These are phyloP conservation scores for Climacium dendroides DNA, from an alignment of 225 moss, liverwort and hornwort species.

Conservation along the genomic window DNA sequence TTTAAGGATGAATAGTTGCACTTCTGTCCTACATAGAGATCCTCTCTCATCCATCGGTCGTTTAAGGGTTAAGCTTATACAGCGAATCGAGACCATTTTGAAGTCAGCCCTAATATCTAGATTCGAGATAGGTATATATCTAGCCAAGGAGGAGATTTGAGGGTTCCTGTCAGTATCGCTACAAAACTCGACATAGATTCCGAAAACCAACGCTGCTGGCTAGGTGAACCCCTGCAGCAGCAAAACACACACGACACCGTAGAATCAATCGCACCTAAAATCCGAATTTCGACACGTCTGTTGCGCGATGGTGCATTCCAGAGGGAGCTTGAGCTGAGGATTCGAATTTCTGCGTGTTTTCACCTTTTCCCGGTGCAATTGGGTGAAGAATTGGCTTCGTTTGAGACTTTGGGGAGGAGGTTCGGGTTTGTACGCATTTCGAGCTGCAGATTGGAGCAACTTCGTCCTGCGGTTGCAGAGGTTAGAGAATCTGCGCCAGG, in stretches of 20 bases:
- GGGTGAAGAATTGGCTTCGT: background rate
- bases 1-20: no score
- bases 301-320: background rate
- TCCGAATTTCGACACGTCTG: background rate
- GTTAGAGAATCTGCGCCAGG: background rate
- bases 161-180: background rate
- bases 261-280: background rate
- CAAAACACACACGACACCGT: no score
- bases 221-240: no score
- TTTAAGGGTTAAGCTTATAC: background rate
- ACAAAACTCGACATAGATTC: background rate
- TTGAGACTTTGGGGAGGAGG: background rate
- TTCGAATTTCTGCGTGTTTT: background rate
- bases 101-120: background rate
- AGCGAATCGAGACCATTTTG: background rate
- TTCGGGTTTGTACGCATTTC: background rate
- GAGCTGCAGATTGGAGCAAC: background rate
- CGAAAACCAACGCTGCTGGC: background rate
- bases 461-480: background rate
- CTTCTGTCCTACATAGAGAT: no score
- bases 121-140: background rate
- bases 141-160: background rate
- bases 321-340: background rate
- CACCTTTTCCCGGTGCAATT: background rate
- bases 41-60: no score